Evolutionary conservation across 1,284 basidiomycete genomes (phyloP).

Genomic region (Rhodotorula sp.): DNA sequence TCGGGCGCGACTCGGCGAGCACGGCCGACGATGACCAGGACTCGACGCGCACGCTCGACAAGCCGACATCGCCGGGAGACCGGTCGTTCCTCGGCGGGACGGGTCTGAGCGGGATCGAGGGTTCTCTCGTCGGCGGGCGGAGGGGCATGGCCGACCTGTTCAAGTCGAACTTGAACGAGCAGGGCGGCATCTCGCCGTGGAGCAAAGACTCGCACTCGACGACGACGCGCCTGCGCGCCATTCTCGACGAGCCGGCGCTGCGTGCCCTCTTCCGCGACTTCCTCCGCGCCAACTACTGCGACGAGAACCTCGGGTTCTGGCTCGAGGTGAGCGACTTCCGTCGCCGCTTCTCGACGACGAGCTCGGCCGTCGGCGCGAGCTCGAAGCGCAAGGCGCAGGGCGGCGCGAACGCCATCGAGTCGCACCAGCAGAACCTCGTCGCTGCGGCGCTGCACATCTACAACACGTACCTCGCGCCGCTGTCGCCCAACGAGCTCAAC

Average conservation of each 20-base stretch:
- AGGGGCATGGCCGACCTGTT: conserved; percentile 40
- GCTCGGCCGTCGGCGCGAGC: conserved; percentile 69
- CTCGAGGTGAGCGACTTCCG: conserved; percentile 97
- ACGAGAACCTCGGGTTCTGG: conserved; percentile 97
- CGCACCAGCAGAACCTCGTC: conserved; percentile 92
- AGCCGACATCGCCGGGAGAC: conserved; percentile 4
- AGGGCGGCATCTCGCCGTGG: conserved; percentile 45
- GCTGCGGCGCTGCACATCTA: conserved; percentile 92
- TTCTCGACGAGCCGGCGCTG: conserved; percentile 88
- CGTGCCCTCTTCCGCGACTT: conserved; percentile 92
- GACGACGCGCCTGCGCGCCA: conserved; percentile 84
- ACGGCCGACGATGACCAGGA: conserved; percentile 32
- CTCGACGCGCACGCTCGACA: conserved; percentile 14
- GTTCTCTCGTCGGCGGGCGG: conserved; percentile 20
- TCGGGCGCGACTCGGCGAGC: conserved; percentile 47
- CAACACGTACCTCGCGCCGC: conserved; percentile 91
- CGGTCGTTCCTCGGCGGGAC: conserved; percentile 20
- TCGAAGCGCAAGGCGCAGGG: conserved; percentile 58
- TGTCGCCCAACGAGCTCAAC: conserved; percentile 92
- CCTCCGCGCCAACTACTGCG: conserved; percentile 90
- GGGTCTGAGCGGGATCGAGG: conserved; percentile 33
- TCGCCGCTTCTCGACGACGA: conserved; percentile 90
- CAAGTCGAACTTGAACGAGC: conserved; percentile 34
- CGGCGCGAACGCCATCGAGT: conserved; percentile 75
- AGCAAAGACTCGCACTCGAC: conserved; percentile 68